Evolutionary conservation across 805 yeast genomes (phyloP).

Genomic region (Metschnikowia aberdeeniae): DNA sequence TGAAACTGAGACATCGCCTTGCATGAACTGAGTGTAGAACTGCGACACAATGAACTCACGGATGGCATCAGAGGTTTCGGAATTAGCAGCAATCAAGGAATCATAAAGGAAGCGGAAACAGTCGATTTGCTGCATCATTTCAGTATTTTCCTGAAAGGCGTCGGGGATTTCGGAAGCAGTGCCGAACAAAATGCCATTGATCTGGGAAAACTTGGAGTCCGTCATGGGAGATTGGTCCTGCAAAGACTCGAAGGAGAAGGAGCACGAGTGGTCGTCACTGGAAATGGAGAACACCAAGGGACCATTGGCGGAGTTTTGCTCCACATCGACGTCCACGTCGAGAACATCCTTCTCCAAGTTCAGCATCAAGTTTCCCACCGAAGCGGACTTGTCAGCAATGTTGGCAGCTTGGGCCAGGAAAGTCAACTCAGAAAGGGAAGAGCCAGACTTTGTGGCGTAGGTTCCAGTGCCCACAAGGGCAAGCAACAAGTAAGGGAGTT

Average conservation of each 20-base stretch:
- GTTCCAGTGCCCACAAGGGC: background rate
- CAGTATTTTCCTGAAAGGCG: background rate
- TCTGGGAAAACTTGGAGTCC: slow-evolving; percentile 3
- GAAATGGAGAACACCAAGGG: slow-evolving; percentile 3
- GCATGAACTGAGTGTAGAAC: slow-evolving; percentile 4
- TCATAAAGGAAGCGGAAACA: slow-evolving; percentile 4
- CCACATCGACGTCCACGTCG: slow-evolving; percentile 1
- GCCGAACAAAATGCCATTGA: slow-evolving; percentile 3
- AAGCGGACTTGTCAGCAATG: background rate
- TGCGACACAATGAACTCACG: slow-evolving; percentile 3
- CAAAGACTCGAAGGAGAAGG: slow-evolving; percentile 2
- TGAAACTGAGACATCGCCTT: background rate
- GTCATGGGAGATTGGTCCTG: background rate
- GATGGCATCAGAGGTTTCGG: slow-evolving; percentile 2
- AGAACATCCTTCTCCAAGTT: background rate
- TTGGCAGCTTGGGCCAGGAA: background rate
- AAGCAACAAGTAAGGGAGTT: background rate
- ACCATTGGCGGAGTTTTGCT: background rate
- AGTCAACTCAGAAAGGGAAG: background rate
- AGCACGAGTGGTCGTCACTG: slow-evolving; percentile 3
- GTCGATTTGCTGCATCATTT: slow-evolving; percentile 5
- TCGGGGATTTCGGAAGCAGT: slow-evolving; percentile 1
- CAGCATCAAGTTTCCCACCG: background rate
- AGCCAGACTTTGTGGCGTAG: background rate
- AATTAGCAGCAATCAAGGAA: slow-evolving; percentile 1